Conservation (phyloP, 164 flowering plant genomes). For the Stephania yunnanensis region DNA sequence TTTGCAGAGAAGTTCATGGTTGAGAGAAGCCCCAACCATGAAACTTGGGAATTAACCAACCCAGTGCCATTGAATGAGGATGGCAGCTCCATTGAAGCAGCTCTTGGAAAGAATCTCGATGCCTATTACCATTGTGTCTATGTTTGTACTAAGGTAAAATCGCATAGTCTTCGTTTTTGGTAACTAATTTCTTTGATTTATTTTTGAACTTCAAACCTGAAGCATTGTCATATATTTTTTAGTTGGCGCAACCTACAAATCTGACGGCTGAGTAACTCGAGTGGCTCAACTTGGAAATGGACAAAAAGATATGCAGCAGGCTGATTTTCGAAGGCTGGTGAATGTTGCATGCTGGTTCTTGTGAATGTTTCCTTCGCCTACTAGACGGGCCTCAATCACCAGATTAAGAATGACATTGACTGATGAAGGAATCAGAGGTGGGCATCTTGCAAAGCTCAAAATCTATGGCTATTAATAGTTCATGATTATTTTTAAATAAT, state of each 20-base stretch:
- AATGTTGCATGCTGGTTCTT: neutral
- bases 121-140: conserved; percentile 60
- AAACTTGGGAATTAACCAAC: conserved; percentile 45
- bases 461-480: neutral
- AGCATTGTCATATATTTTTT: neutral
- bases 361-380: neutral
- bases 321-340: neutral
- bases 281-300: neutral
- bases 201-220: neutral
- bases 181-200: no score
- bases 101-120: conserved; percentile 53
- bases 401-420: neutral
- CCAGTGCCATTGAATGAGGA: conserved; percentile 55
- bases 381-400: conserved; percentile 7
- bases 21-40: conserved; percentile 30
- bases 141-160: conserved; percentile 63
- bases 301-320: neutral
- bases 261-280: neutral
- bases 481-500: neutral
- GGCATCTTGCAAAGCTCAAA: neutral
- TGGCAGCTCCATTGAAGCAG: conserved; percentile 38
- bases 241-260: neutral
- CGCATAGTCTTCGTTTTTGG: neutral
- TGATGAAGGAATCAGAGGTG: neutral
- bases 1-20: conserved; percentile 44